Conservation (phyloP, 2,329 filamentous ascomycete species). For the Venturia nashicola region DNA sequence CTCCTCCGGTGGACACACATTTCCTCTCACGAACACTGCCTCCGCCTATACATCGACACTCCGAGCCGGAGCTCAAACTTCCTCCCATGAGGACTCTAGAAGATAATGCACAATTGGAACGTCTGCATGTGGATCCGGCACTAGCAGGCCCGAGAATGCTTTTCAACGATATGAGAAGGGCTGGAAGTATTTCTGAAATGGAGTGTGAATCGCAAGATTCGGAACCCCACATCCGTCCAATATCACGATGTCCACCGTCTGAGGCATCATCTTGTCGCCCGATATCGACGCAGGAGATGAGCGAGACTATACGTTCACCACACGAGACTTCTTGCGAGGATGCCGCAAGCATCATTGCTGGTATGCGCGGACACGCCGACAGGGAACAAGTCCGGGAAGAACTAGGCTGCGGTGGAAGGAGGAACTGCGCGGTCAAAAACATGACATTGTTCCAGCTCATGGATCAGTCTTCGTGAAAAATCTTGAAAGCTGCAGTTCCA, state of each 20-base stretch:
- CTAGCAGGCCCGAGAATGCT: background rate
- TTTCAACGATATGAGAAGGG: background rate
- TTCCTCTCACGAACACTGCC: background rate
- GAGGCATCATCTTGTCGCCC: background rate
- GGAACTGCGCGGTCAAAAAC: conserved; percentile 7
- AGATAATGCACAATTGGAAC: background rate
- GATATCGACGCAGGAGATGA: background rate
- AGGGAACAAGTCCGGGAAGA: conserved; percentile 5
- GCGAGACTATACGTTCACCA: background rate
- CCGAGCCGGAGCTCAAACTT: background rate
- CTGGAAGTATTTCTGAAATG: background rate
- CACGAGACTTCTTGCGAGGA: conserved; percentile 5
- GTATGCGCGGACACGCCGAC: conserved; percentile 8
- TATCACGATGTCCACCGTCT: background rate
- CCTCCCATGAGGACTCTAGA: background rate
- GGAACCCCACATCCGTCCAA: background rate
- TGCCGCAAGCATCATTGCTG: conserved; percentile 9
- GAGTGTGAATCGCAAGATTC: background rate
- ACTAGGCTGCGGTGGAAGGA: conserved; percentile 3
- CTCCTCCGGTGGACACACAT: background rate
- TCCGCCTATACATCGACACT: background rate
- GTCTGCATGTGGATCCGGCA: background rate
- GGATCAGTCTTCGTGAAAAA: conserved; percentile 1
- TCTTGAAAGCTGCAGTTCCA: background rate
- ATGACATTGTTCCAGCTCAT: conserved; percentile 6